phyloP scores from a whole-genome alignment of 208 protist genomes.

The Trypanosoma vivax region DNA sequence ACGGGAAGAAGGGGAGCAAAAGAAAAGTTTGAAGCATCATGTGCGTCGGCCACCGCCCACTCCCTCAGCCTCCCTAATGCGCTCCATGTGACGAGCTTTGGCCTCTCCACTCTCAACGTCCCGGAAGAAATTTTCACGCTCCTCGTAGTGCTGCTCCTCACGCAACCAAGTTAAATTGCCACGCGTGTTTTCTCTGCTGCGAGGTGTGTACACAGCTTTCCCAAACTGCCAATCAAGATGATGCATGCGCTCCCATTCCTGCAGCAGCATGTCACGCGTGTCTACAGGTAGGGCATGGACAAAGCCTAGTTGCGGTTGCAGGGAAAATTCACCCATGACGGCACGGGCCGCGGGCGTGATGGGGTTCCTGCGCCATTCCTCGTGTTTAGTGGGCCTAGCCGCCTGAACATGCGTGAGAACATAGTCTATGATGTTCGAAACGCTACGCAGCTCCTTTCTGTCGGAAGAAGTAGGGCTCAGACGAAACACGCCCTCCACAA shows the following conservation, averaged over 20 bases:
- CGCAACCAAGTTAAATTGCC: slow-evolving; percentile 87
- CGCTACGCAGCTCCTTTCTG: slow-evolving; percentile 72
- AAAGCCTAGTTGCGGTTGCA: slow-evolving; percentile 86
- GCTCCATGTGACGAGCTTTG: slow-evolving; percentile 54
- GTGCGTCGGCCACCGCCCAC: not conserved
- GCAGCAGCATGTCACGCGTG: slow-evolving; percentile 64
- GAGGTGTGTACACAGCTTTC: slow-evolving; percentile 80
- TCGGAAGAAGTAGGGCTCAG: slow-evolving; percentile 68
- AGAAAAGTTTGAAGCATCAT: not conserved
- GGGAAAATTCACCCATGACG: slow-evolving; percentile 52
- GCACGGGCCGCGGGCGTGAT: slow-evolving; percentile 56
- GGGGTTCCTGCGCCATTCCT: not conserved
- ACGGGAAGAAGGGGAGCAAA: no score
- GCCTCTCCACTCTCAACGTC: slow-evolving; percentile 64
- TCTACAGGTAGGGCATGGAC: slow-evolving; percentile 77
- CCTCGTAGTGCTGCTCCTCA: slow-evolving; percentile 56
- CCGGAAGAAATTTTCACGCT: slow-evolving; percentile 42
- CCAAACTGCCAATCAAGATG: slow-evolving; percentile 91
- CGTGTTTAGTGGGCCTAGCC: slow-evolving; percentile 24
- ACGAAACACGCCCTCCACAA: slow-evolving; percentile 84
- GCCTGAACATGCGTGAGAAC: slow-evolving; percentile 75
- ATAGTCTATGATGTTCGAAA: slow-evolving; percentile 80
- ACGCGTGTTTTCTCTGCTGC: slow-evolving; percentile 50
- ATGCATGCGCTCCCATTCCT: slow-evolving; percentile 86
- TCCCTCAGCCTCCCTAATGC: slow-evolving; percentile 38